Conservation (phyloP, 768 basidiomycete species). For the Cyclocybe cylindracea region DNA sequence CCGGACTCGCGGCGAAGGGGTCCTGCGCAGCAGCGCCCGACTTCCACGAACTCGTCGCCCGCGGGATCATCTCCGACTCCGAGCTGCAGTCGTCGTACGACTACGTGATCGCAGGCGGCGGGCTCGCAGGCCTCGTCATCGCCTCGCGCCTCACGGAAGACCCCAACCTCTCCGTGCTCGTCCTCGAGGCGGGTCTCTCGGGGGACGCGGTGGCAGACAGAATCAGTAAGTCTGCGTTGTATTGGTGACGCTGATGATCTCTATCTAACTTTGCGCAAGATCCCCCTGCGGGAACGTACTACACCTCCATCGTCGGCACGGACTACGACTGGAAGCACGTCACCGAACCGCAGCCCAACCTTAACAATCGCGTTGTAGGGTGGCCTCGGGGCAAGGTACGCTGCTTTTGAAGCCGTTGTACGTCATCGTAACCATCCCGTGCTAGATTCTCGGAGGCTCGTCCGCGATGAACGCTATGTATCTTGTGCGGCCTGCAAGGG, state of each 20-base stretch:
- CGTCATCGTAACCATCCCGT: background rate
- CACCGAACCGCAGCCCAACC: slow-evolving; percentile 41
- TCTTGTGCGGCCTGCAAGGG: slow-evolving; percentile 47
- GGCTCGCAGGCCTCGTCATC: slow-evolving; percentile 32
- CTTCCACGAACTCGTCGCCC: slow-evolving; percentile 9
- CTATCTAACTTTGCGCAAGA: slow-evolving; percentile 20
- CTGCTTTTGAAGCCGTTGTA: background rate
- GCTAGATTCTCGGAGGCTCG: slow-evolving; percentile 53
- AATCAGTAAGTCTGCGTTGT: slow-evolving; percentile 1
- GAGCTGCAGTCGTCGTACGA: slow-evolving; percentile 24
- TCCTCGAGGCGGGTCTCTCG: slow-evolving; percentile 40
- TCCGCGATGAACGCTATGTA: slow-evolving; percentile 67
- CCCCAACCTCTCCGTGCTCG: slow-evolving; percentile 33
- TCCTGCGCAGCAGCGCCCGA: background rate
- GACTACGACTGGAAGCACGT: slow-evolving; percentile 52
- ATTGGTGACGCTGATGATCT: background rate
- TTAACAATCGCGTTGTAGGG: slow-evolving; percentile 38
- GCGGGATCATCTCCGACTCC: slow-evolving; percentile 13
- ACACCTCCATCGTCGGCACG: slow-evolving; percentile 42
- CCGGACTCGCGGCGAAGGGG: no score
- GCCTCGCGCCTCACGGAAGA: slow-evolving; percentile 39
- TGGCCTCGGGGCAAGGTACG: slow-evolving; percentile 60
- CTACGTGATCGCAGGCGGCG: slow-evolving; percentile 26
- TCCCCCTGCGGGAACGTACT: slow-evolving; percentile 48
- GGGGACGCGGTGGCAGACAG: slow-evolving; percentile 11